Evolutionary conservation across 2,329 filamentous ascomycete species (phyloP).

Genomic region (Ophiobolus disseminans): DNA sequence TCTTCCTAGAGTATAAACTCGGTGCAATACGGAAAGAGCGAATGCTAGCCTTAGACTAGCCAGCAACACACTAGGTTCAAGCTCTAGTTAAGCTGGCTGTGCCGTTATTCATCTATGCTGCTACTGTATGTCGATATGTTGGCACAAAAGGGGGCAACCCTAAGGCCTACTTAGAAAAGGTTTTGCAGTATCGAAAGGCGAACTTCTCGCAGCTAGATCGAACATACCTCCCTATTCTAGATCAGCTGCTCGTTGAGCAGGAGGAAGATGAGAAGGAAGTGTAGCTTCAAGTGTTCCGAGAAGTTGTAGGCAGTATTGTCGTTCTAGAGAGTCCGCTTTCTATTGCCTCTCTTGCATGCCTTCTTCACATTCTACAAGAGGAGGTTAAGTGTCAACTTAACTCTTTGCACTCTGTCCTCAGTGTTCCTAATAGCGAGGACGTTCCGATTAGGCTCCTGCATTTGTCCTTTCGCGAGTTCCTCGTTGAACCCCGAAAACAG

Average conservation of each 20-base stretch:
- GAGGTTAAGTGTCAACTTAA: no score
- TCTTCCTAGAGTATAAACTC: conserved; percentile 28
- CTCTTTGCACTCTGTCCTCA: no score
- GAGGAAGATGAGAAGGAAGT: conserved; percentile 34
- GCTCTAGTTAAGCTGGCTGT: conserved; percentile 34
- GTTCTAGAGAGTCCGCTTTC: no score
- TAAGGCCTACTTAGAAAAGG: conserved; percentile 16
- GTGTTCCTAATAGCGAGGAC: no score
- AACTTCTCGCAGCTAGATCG: conserved; percentile 24
- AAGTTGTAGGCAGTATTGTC: conserved; percentile 9
- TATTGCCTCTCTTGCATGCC: no score
- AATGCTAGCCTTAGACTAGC: conserved; percentile 30
- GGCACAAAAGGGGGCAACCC: conserved; percentile 17
- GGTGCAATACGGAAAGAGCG: conserved; percentile 19
- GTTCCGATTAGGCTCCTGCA: no score
- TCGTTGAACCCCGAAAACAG: no score
- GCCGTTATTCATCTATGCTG: conserved; percentile 47
- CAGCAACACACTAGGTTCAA: conserved; percentile 25
- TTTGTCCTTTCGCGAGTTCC: no score
- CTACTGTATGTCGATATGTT: conserved; percentile 34
- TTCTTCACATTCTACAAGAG: no score
- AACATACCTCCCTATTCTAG: conserved; percentile 27
- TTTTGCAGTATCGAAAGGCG: conserved; percentile 21
- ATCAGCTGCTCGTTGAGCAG: conserved; percentile 36
- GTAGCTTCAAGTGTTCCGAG: conserved; percentile 17